Base-by-base conservation (phyloP, 1,139 yeast genomes). In the Geotrichum cucujoidarum region DNA sequence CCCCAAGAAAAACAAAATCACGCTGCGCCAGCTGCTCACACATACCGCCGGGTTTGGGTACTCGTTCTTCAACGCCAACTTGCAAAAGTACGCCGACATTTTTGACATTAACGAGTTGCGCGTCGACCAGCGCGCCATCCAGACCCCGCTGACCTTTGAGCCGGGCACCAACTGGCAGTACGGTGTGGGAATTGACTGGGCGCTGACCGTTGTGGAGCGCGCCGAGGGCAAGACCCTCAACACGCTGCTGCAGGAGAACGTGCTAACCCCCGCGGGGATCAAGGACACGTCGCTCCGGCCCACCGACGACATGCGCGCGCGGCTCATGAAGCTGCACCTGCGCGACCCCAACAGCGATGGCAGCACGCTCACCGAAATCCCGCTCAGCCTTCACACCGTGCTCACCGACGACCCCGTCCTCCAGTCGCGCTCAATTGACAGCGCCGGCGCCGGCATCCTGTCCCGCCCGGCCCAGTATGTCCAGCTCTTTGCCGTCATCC, bases 161-260 rank as follows among this genome's bases (percentile, higher is more conserved):
- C 83, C 83, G 1, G 83, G 83, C 1, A 61, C 75, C 0, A 56
- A 62, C 7, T 78, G 78, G 74, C 59, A 61, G 46, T 78, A 78
- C 58, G 83, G 83, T 16, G 70, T 70, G 44, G 69, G 71, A 45
- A 64, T 70, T 32, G 83, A 78, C 56, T 75, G 81, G 79, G 72
- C 75, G 3, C 81, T 83, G 1, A 61, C 68, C 30, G 66, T 76
- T 1, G 62, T 78, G 22, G 69, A 75, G 53, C 64, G 65, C 31
- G 66, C 75, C 14, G 58, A 75, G 2, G 80, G 80, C 2, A 50
- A 62, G 55, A 61, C 61, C 18, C 62, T 78, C 22, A 75, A 76
- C 6, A 71, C 68, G 11, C 77, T 67, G 54, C 60, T 76, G 34
- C 57, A 66, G 35, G 60, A 67, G 35, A 53, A 69, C 43, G 60